These are phyloP conservation scores for Lathyrus aphaca DNA, from an alignment of 306 rosid genomes.

Conservation along the genomic window DNA sequence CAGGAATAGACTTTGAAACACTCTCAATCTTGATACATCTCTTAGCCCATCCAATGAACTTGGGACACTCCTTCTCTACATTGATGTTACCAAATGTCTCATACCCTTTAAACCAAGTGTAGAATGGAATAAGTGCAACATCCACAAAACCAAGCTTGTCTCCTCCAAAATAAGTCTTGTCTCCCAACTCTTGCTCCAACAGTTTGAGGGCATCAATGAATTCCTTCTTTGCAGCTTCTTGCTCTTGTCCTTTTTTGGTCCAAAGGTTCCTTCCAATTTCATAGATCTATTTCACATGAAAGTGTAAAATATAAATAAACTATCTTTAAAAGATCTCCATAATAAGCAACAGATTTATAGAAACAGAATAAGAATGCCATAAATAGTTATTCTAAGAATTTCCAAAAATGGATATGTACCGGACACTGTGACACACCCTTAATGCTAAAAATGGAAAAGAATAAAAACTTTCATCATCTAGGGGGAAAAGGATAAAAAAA, in stretches of 20 bases:
- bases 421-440: too few relatives aligned
- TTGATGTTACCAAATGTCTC: constrained; percentile 35
- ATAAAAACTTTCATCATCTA: too few relatives aligned
- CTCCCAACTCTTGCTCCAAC: constrained; percentile 41
- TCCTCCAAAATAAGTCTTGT: constrained; percentile 49
- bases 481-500: too few relatives aligned
- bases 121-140: constrained; percentile 44
- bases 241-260: constrained; percentile 50
- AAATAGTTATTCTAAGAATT: too few relatives aligned
- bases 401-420: too few relatives aligned
- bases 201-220: constrained; percentile 38
- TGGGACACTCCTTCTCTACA: constrained; percentile 52
- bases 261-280: constrained; percentile 29
- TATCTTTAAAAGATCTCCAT: too few relatives aligned
- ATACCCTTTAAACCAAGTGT: constrained; percentile 41
- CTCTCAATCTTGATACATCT: constrained; percentile 48
- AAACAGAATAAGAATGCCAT: too few relatives aligned
- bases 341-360: too few relatives aligned
- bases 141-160: constrained; percentile 49
- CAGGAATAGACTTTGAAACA: constrained; percentile 51
- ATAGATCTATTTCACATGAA: constrained; percentile 27
- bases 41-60: constrained; percentile 50
- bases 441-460: too few relatives aligned
- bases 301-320: too few relatives aligned
- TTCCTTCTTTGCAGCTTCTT: constrained; percentile 44